Percentiles rank a stretch among this genome's conserved stretches.
Conservation (phyloP, 306 rosid genomes). For the Cucumis hystrix region DNA sequence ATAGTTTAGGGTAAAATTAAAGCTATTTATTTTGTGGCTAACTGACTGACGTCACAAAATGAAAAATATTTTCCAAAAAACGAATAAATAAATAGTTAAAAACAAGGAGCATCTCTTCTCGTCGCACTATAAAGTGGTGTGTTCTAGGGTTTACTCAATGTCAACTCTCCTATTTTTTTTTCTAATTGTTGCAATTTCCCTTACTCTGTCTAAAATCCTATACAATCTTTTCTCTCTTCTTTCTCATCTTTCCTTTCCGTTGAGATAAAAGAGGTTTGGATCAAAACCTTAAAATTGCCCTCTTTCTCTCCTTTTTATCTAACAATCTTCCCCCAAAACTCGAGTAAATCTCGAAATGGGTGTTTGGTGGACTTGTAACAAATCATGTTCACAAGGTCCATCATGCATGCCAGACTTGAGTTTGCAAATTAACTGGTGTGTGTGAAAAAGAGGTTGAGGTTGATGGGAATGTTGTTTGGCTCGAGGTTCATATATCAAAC, state of each 20-base stretch:
- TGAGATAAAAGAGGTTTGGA: not conserved
- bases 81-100: not conserved
- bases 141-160: conserved; percentile 8
- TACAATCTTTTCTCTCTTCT: not conserved
- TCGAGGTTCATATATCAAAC: conserved; percentile 25
- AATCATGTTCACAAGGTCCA: no score
- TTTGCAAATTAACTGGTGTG: not conserved
- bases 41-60: not conserved
- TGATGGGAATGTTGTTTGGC: conserved; percentile 68
- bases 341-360: not conserved
- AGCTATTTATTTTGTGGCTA: not conserved
- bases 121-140: not conserved
- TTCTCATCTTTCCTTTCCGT: not conserved
- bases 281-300: not conserved
- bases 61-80: not conserved
- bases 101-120: not conserved
- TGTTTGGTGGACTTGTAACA: no score
- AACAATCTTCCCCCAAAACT: not conserved
- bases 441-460: conserved; percentile 20
- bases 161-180: not conserved
- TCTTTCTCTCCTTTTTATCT: not conserved
- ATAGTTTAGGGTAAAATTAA: no score
- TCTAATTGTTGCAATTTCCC: not conserved
- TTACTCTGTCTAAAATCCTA: not conserved
- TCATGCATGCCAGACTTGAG: not conserved